Evolutionary conservation across 169 alveolate species (phyloP).

Genomic region (Eimeria falciformis): DNA sequence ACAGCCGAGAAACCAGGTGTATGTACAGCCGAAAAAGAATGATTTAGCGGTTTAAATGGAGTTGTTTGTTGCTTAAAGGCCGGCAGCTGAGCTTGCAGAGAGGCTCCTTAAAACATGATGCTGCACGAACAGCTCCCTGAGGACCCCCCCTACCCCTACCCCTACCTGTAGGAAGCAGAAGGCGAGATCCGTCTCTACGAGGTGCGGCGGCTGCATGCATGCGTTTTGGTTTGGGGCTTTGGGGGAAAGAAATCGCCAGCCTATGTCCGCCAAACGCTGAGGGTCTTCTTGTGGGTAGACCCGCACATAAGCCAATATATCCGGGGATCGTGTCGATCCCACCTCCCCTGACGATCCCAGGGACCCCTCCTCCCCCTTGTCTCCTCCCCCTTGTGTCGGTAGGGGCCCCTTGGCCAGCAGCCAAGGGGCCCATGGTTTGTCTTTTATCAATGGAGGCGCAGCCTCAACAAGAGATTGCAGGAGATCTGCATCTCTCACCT

Average conservation of each 20-base stretch:
- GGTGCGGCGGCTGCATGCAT: slow-evolving; percentile 41
- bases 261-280: neutral
- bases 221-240: slow-evolving; percentile 37
- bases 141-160: neutral
- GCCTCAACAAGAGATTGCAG: slow-evolving; percentile 45
- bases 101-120: neutral
- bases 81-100: neutral
- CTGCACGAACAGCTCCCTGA: neutral
- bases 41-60: neutral
- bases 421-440: neutral
- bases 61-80: neutral
- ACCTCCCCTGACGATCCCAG: too few relatives aligned
- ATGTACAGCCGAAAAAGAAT: neutral
- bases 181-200: slow-evolving; percentile 52
- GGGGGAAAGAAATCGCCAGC: slow-evolving; percentile 37
- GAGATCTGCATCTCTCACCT: slow-evolving; percentile 45
- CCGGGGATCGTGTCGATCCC: neutral
- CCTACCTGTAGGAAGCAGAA: slow-evolving; percentile 26
- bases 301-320: neutral
- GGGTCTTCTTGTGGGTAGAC: slow-evolving; percentile 47
- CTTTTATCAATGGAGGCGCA: slow-evolving; percentile 43
- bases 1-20: neutral
- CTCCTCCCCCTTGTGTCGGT: neutral
- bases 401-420: neutral
- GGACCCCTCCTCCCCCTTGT: neutral